A percentile compares a stretch with the other conserved stretches of the same genome.
Evolutionary conservation across 2,329 filamentous ascomycete genomes (phyloP).

Genomic region (Phyllosticta ampelicida): DNA sequence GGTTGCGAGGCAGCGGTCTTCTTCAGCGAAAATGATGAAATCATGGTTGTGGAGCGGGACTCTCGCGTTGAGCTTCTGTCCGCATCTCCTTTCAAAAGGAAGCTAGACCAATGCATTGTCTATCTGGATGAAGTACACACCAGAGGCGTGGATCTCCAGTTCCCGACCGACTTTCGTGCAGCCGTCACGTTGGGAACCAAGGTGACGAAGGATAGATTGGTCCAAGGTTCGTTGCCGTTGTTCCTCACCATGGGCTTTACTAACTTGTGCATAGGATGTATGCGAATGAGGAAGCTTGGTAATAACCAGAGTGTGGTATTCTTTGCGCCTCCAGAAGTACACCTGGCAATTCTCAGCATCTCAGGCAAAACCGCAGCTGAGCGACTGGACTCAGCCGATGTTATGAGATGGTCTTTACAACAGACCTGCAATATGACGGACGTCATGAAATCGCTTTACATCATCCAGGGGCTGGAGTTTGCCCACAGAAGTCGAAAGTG

Average conservation of each 20-base stretch:
- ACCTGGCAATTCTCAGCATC: slow-evolving; percentile 42
- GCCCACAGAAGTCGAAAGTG: neutral
- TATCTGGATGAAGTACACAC: slow-evolving; percentile 64
- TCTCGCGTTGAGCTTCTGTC: slow-evolving; percentile 41
- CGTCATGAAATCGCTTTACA: neutral
- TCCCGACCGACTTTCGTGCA: slow-evolving; percentile 49
- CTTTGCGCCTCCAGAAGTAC: slow-evolving; percentile 21
- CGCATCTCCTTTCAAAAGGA: slow-evolving; percentile 46
- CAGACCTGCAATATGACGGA: neutral
- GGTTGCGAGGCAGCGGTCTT: slow-evolving; percentile 37
- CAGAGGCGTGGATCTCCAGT: slow-evolving; percentile 54
- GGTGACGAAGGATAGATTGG: slow-evolving; percentile 57
- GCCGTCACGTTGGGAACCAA: slow-evolving; percentile 56
- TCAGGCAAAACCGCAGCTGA: neutral
- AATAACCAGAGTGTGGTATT: slow-evolving; percentile 38
- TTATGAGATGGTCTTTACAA: neutral
- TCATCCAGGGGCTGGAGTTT: slow-evolving; percentile 1
- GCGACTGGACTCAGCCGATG: neutral
- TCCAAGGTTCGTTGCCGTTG: slow-evolving; percentile 41
- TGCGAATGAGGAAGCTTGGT: slow-evolving; percentile 3
- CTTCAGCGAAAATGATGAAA: slow-evolving; percentile 45
- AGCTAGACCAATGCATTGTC: slow-evolving; percentile 50
- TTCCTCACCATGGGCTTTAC: too few species aligned
- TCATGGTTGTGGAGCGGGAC: slow-evolving; percentile 42
- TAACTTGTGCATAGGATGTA: slow-evolving; percentile 31